Evolutionary conservation across 306 rosid genomes (phyloP).

Genomic region (Acmispon strigosus): DNA sequence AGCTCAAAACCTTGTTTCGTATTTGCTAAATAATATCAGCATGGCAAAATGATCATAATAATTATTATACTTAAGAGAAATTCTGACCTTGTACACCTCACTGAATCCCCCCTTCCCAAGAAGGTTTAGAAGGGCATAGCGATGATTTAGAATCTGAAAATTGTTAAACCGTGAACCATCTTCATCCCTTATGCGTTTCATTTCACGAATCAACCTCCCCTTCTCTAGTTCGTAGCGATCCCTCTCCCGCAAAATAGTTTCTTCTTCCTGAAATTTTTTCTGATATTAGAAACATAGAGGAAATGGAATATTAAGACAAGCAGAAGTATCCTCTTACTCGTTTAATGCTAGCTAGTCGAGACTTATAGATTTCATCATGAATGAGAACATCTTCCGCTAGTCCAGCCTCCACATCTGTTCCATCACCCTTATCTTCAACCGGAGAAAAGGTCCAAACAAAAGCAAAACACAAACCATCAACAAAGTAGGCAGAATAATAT

Average conservation of each 20-base stretch:
- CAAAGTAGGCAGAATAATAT: neutral
- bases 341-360: slow-evolving; percentile 89
- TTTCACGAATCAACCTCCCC: slow-evolving; percentile 95
- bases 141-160: slow-evolving; percentile 88
- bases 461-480: slow-evolving; percentile 12
- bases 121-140: slow-evolving; percentile 93
- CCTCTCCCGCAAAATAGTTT: slow-evolving; percentile 75
- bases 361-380: slow-evolving; percentile 90
- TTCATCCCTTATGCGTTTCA: slow-evolving; percentile 99
- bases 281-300: slow-evolving; percentile 16
- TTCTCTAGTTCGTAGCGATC: slow-evolving; percentile 93
- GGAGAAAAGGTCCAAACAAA: neutral
- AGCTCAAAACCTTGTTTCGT: slow-evolving; percentile 10
- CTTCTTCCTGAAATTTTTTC: slow-evolving; percentile 70
- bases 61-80: slow-evolving; percentile 9
- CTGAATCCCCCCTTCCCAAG: slow-evolving; percentile 99
- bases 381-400: slow-evolving; percentile 63
- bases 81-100: slow-evolving; percentile 98
- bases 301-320: slow-evolving; percentile 5
- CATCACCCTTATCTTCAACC: slow-evolving; percentile 71
- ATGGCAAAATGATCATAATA: neutral
- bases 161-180: slow-evolving; percentile 99
- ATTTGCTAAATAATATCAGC: neutral
- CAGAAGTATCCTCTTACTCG: slow-evolving; percentile 49
- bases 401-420: slow-evolving; percentile 64